Evolutionary conservation across 331 rosid species (phyloP), one percentile per base, ranked within the genome.

Genomic region (Saraca asoca): DNA sequence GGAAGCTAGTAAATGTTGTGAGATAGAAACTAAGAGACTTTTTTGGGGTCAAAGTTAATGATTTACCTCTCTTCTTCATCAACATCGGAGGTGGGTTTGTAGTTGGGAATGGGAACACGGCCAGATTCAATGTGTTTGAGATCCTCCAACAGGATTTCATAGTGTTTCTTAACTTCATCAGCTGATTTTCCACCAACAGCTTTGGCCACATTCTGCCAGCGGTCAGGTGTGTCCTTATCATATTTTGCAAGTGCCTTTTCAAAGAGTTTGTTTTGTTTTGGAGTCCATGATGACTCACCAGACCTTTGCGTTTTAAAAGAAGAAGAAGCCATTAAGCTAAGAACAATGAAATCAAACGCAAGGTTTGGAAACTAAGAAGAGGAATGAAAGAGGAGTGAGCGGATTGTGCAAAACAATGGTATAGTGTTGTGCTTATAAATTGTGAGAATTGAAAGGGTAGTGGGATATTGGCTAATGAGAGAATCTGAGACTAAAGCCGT

Each of bases 201-300:
- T 72, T 73, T 82, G 34, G 96, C 88, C 44, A 89, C 90, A 77
- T 86, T 89, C 41, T 78, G 85, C 93, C 93, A 86, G 9, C 93
- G 76, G 8, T 84, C 93, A 5, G 90, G 81, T 13, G 91, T 82
- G 16, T 86, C 90, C 55, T 78, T 83, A 55, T 86, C 96, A 44
- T 66, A 84, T 68, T 78, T 63, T 29, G 93, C 91, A 19, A 89
- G 88, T 55, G 96, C 96, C 56, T 19, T 86, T 29, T 89, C 91
- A 60, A 89, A 86, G 65, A 75, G 29, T 66, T 89, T 89, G 79
- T 86, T 86, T 76, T 89, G 90, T 18, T 84, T 79, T n/a, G 82
- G 72, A 2, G 91, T 89, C 93, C 96, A 89, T 33, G 78, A 64
- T 3, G 88, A 79, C 5, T 64, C 80, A 64, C 31, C 59, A 41